Conservation (phyloP, 371 early-diverging fungal genomes). For the Syncephalastrum sp. region DNA sequence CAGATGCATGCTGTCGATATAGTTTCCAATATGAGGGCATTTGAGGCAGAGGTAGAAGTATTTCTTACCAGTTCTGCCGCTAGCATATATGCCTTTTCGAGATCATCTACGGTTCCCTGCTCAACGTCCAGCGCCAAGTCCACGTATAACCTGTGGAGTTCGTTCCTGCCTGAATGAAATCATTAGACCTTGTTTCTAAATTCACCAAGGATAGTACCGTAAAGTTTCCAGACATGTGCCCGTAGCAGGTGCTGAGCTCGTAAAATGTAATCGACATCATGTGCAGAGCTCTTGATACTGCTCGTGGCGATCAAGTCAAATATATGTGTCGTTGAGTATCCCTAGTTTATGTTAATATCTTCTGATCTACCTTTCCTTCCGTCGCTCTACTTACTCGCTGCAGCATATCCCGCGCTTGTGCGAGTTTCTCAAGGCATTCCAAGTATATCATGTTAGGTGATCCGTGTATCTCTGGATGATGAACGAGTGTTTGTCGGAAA, state of each 20-base stretch:
- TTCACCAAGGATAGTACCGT: slow-evolving; percentile 16
- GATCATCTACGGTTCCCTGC: slow-evolving; percentile 21
- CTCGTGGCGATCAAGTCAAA: neutral
- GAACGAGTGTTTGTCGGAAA: too few relatives aligned
- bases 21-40: neutral
- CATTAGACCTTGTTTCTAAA: slow-evolving; percentile 1
- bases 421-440: slow-evolving; percentile 12
- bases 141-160: slow-evolving; percentile 20
- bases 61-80: slow-evolving; percentile 27
- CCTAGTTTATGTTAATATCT: neutral
- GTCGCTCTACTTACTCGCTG: slow-evolving; percentile 5
- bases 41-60: neutral
- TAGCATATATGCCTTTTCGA: slow-evolving; percentile 26
- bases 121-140: slow-evolving; percentile 16
- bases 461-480: slow-evolving; percentile 4
- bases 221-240: slow-evolving; percentile 21
- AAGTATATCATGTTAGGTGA: slow-evolving; percentile 15
- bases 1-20: slow-evolving; percentile 16
- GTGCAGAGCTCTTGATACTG: slow-evolving; percentile 11
- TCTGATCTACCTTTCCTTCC: neutral
- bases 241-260: slow-evolving; percentile 20
- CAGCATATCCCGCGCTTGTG: slow-evolving; percentile 19
- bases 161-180: slow-evolving; percentile 14
- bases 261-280: slow-evolving; percentile 22
- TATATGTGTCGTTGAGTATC: neutral